Evolutionary conservation across 2,329 filamentous ascomycete genomes (phyloP), one percentile per base, ranked within the genome.

Genomic region (Apiospora malaysiana): DNA sequence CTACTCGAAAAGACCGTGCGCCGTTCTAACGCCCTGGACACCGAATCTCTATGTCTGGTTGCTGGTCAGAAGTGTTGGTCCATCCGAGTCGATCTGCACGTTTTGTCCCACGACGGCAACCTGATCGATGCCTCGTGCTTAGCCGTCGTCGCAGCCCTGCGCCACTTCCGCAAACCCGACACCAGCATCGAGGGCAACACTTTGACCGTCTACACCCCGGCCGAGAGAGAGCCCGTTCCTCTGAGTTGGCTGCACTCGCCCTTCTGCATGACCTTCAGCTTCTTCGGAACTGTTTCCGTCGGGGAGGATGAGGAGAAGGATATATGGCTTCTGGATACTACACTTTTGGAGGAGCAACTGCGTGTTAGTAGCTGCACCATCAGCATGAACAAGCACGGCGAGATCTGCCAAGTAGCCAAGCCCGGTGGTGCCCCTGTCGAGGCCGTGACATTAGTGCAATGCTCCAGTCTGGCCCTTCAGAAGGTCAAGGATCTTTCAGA

Each of bases 1-100:
- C 89, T 96, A 56, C 91, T 99, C 25, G 96, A 99, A 81, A 97
- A 97, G 83, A 95, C 96, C 10, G 90, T 98, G 72, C 94, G 96
- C 56, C 92, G 96, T 72, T 97, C 95, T 1, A 93, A 93, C 76
- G 95, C 96, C 8, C 89, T 99, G 51, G 95, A 98, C 81, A 97
- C 95, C 45, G 96, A 99, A 83, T 97, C 95, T 4, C 88, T 99
- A 63, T 99, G 96, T 81, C 93, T 99, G 27, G 87, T 98, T 40
- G 94, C 96, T 14, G 95, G 94, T 9, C 87, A 93, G 72, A 97
- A 97, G 82, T 96, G 93, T 84, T 99, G 96, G 91, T 92, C 92
- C 72, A 88, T 99, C 73, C 91, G 95, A 71, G 95, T 94, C 25
- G 95, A 98, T 80, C 89, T 98, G 27, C 96, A 99, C 82, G 91